Base-by-base conservation (phyloP, 73 alveolate species). In the Uronychia binucleata region DNA sequence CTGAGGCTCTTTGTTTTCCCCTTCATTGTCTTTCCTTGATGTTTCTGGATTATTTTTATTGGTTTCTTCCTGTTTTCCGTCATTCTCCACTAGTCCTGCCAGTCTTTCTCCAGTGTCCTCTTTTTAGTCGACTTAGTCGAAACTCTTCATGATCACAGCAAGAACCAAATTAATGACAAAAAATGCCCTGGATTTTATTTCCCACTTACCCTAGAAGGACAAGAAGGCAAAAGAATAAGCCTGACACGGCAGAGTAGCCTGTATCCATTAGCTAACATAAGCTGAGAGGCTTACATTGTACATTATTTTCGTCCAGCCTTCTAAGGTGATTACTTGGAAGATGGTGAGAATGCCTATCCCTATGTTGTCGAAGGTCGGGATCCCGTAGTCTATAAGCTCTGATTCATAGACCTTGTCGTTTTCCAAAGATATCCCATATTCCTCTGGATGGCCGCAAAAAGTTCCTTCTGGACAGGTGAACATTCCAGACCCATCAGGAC, bases 391-490 rank as follows among this genome's bases (percentile, higher is more conserved):
- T n/a, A 83, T 75, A 1, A n/a, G 27, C 1, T 78, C 29, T 34
- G 33, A 75, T 0, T n/a, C 8, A 28, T 74, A 30, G 14, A 83
- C 46, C 26, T 57, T 30, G 34, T 83, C 90, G 27, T 74, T 8
- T 1, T 67, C 58, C 14, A 76, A 5, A 33, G 31, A 1, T 27
- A 75, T 75, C 27, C 31, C 85, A 83, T 32, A 75, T 25, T 83
- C 90, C 8, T 1, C 34, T 13, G 86, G 86, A 59, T 85, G 57
- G n/a, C 91, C 91, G 59, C 91, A 85, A 76, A 19, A 35, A 0
- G 57, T 30, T n/a, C 79, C 84, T 34, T 31, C 35, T 1, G 91
- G 91, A 34, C 91, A 85, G 1, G 0, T 1, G 79, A 30, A 35
- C 32, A 14, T 26, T 0, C 91, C 91, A 28, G 14, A 28, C 46